Percentiles rank a stretch among this genome's conserved stretches.
These are phyloP conservation scores for Paxillus involutus DNA, from an alignment of 768 basidiomycete species.

Conservation along the genomic window DNA sequence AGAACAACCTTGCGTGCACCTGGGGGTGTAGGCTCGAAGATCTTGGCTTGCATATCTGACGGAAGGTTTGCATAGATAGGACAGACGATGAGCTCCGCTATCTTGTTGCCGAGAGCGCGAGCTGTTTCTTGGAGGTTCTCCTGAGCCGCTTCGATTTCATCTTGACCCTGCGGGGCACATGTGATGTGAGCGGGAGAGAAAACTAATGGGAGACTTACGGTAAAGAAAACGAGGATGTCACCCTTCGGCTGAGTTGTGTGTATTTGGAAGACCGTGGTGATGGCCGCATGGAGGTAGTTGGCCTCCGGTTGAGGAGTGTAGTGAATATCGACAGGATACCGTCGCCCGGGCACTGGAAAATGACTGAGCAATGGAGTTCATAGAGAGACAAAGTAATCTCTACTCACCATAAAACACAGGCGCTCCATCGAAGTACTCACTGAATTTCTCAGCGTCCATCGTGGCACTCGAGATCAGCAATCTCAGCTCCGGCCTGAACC, in stretches of 20 bases:
- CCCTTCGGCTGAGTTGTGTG: conserved; percentile 98
- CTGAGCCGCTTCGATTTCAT: conserved; percentile 97
- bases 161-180: conserved; percentile 67
- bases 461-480: conserved; percentile 96
- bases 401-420: conserved; percentile 88
- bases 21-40: conserved; percentile 93
- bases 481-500: conserved; percentile 92
- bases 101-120: conserved; percentile 92
- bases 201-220: conserved; percentile 47
- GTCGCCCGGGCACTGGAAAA: conserved; percentile 84
- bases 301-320: conserved; percentile 99
- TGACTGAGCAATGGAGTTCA: conserved; percentile 5
- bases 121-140: conserved; percentile 97
- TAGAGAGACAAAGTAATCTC: neutral
- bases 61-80: conserved; percentile 99
- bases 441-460: conserved; percentile 97
- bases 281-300: conserved; percentile 97
- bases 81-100: conserved; percentile 90
- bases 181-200: conserved; percentile 27
- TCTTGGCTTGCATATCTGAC: conserved; percentile 99
- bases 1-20: conserved; percentile 76
- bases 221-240: conserved; percentile 96
- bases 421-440: conserved; percentile 94
- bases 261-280: conserved; percentile 98
- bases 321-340: conserved; percentile 97